phyloP scores from a whole-genome alignment of 2,329 filamentous ascomycete genomes.

The Plectosphaerella plurivora region DNA sequence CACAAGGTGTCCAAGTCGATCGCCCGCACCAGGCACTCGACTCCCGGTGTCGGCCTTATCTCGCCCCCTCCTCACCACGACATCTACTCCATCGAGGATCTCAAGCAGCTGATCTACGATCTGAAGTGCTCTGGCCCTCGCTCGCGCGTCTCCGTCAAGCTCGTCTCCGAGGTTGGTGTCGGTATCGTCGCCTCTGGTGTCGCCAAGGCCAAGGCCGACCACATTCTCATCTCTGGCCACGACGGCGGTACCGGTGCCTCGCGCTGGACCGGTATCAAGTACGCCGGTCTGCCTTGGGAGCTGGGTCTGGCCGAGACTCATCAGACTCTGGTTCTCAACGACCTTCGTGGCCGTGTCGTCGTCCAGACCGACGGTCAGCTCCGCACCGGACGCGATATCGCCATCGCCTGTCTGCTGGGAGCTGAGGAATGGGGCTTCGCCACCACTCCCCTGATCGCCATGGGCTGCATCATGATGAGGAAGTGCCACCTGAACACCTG shows the following conservation, averaged over 20 bases:
- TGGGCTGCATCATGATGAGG: conserved; percentile 95
- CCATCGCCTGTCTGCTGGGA: conserved; percentile 89
- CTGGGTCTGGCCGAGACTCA: conserved; percentile 94
- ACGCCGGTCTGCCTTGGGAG: conserved; percentile 95
- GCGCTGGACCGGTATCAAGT: conserved; percentile 98
- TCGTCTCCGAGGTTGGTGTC: conserved; percentile 94
- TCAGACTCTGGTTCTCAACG: conserved; percentile 92
- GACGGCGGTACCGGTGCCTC: conserved; percentile 96
- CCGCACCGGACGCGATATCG: conserved; percentile 86
- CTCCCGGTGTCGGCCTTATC: conserved; percentile 91
- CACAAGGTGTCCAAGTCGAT: conserved; percentile 96
- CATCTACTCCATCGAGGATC: conserved; percentile 96
- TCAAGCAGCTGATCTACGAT: conserved; percentile 97
- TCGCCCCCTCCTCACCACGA: conserved; percentile 96
- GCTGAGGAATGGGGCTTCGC: conserved; percentile 99
- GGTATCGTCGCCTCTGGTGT: conserved; percentile 97
- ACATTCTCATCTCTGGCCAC: conserved; percentile 94
- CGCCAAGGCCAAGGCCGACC: conserved; percentile 94
- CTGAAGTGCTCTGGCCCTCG: conserved; percentile 94
- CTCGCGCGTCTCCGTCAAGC: conserved; percentile 90
- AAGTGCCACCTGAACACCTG: conserved; percentile 74
- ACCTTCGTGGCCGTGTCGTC: conserved; percentile 89
- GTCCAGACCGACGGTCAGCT: conserved; percentile 96
- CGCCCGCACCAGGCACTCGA: conserved; percentile 91
- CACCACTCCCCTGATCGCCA: conserved; percentile 88